Evolutionary conservation across 176 grass and related monocot species (phyloP).

Genomic region (Bromus sterilis): DNA sequence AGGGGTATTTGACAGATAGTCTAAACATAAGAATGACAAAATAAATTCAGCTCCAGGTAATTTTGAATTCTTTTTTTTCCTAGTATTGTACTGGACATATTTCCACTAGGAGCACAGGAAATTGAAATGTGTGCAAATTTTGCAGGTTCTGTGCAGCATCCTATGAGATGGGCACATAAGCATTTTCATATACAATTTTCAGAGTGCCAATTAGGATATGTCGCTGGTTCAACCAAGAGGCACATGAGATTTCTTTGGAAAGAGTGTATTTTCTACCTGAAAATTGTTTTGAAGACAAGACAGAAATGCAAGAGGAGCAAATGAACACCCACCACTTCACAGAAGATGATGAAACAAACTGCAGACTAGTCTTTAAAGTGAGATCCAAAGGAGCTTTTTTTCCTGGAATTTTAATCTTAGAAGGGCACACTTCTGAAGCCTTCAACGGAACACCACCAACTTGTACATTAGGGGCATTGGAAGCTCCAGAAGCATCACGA

Average conservation of each 20-base stretch:
- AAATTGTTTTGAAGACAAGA: not conserved
- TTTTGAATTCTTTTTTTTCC: not conserved
- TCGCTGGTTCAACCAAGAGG: not conserved
- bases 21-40: not conserved
- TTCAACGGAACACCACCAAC: constrained; percentile 27
- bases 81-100: not conserved
- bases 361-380: constrained; percentile 69
- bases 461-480: constrained; percentile 18
- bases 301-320: not conserved
- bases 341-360: constrained; percentile 78
- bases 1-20: not conserved
- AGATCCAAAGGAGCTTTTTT: constrained; percentile 74
- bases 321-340: constrained; percentile 68
- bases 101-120: not conserved
- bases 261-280: not conserved
- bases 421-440: constrained; percentile 36
- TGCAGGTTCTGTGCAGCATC: not conserved
- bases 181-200: not conserved
- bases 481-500: constrained; percentile 31
- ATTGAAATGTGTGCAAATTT: not conserved
- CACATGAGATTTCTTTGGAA: not conserved
- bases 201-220: not conserved
- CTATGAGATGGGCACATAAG: not conserved
- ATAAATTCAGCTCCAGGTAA: not conserved
- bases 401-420: constrained; percentile 65